Base-by-base conservation (phyloP, 139 green algal genomes). In the Nannochloris sp. region DNA sequence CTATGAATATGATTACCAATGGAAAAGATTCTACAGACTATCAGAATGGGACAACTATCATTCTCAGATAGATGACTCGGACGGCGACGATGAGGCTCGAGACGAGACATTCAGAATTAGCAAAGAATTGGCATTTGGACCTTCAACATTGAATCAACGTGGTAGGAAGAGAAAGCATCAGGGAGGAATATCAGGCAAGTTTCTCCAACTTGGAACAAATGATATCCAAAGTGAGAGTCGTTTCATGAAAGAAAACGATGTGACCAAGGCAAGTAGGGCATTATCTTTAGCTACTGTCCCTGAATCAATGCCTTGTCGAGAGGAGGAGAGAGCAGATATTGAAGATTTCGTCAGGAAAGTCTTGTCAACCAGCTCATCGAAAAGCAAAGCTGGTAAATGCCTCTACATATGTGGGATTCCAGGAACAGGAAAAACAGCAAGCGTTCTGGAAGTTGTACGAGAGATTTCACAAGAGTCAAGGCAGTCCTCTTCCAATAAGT, bases 381-480 rank as follows among this genome's bases (percentile, higher is more conserved):
- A 69, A 19, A 44, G 57, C 3, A 60, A 53, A 16, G 57, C 51
- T 3, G 87, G 88, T 9, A 58, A 55, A 51, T 96, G 80, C 66
- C 72, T 97, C 62, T 98, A 98, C 74, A 84, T 98, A 48, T 90
- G 76, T 37, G 93, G 93, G 15, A 91, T 98, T 57, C 93, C 93
- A 0, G 93, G 93, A 40, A 98, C 93, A 0, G 93, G 93, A 68
- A 97, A 98, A 81, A 98, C 93, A 3, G 93, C 93, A 12, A 91
- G 84, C 1, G 83, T 95, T 37, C 61, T 82, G 36, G 77, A 88
- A 46, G 75, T 84, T 25, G 73, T 88, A 63, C 56, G 57, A 3
- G 55, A 58, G 4, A 43, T 83, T 48, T 59, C 65, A 23, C 9
- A 54, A 24, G 37, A 48, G 5, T 50, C 40, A 21, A 31, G 70